Base-by-base conservation (phyloP, 371 early-diverging fungal genomes). In the Dichotomocladium elegans region DNA sequence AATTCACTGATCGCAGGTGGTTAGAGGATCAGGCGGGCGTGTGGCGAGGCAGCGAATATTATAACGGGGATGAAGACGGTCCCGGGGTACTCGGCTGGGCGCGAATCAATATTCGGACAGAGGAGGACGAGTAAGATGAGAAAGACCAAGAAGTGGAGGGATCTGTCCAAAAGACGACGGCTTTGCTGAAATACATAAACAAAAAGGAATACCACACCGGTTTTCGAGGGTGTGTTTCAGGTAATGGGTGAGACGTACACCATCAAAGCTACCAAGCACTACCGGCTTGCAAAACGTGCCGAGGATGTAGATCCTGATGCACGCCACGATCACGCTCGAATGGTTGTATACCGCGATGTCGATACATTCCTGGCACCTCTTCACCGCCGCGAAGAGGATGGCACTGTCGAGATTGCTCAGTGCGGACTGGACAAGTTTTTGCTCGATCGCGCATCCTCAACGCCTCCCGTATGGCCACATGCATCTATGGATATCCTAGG, bases 321-420 rank as follows among this genome's bases (percentile, higher is more conserved):
- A 5, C 42, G 47, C 4, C 49, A 52, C 15, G 52, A 43, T 34
- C 42, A 34, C 29, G 50, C 77, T 17, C 61, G 66, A 34, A 79
- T 84, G 64, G 65, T 87, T 14, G 78, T 87, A 22, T 91, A 85
- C 61, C 80, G 89, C 21, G 81, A 83, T 53, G 85, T 89, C 1
- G 89, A 90, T 57, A 74, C 68, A 2, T 50, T 51, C 12, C 14
- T 25, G 15, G 50, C 49, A 14, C 29, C 41, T 28, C 51, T 51
- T 21, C 15, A 37, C 22, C 46, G 50, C 26, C 63, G 57, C 26
- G 46, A 52, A 15, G 56, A 15, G 9, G 28, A 45, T 37, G n/a
- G n/a, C 27, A 31, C 34, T 8, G 14, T 44, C 7, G n/a, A 31
- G 19, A 41, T n/a, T 26, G 25, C 35, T 19, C 55, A 52, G 11